Evolutionary conservation across 306 rosid species (phyloP).

Genomic region (Lathyrus tuberosus): DNA sequence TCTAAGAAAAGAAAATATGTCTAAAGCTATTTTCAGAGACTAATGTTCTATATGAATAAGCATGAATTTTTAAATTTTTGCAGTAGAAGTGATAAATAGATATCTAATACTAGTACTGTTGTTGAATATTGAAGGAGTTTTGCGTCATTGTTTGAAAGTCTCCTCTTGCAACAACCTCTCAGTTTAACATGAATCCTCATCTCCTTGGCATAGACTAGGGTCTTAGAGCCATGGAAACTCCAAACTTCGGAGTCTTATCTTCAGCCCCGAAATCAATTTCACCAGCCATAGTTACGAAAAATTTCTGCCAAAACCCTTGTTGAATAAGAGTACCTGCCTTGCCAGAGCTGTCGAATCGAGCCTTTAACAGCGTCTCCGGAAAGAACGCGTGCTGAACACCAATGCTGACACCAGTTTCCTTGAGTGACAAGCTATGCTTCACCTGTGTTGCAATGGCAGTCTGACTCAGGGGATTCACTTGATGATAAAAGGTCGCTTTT

Average conservation of each 20-base stretch:
- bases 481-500: slow-evolving; percentile 57
- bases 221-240: slow-evolving; percentile 59
- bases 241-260: slow-evolving; percentile 49
- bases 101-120: slow-evolving; percentile 20
- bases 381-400: slow-evolving; percentile 68
- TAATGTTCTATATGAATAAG: slow-evolving; percentile 31
- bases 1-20: slow-evolving; percentile 16
- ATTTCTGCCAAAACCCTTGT: slow-evolving; percentile 59
- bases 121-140: slow-evolving; percentile 33
- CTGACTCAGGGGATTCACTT: slow-evolving; percentile 53
- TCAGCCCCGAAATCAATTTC: slow-evolving; percentile 54
- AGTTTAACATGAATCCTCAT: slow-evolving; percentile 20
- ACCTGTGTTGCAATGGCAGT: slow-evolving; percentile 72
- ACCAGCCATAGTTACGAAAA: slow-evolving; percentile 58
- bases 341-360: slow-evolving; percentile 54
- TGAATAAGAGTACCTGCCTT: slow-evolving; percentile 55
- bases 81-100: slow-evolving; percentile 22
- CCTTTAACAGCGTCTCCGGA: slow-evolving; percentile 54
- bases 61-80: slow-evolving; percentile 11
- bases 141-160: slow-evolving; percentile 24
- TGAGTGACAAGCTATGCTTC: slow-evolving; percentile 52
- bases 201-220: slow-evolving; percentile 39
- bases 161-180: slow-evolving; percentile 36
- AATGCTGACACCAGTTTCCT: slow-evolving; percentile 48
- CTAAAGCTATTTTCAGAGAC: slow-evolving; percentile 19